phyloP scores from a whole-genome alignment of 768 basidiomycete genomes.

The Rhodotorula toruloides region DNA sequence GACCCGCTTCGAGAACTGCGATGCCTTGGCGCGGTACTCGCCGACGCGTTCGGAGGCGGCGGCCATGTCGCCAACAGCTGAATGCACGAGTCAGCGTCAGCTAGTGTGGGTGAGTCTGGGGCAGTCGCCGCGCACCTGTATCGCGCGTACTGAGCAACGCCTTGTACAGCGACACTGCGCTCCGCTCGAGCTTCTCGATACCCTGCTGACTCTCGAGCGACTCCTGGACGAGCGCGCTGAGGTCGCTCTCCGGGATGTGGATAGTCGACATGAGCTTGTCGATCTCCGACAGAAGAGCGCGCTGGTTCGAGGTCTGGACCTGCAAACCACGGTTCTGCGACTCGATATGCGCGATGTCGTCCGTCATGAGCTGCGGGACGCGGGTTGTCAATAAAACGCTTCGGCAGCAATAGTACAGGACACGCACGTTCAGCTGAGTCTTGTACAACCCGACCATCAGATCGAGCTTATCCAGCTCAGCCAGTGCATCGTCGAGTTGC shows the following conservation, averaged over 20 bases:
- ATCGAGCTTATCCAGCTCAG: slow-evolving; percentile 85
- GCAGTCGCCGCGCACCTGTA: slow-evolving; percentile 72
- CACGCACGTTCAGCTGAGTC: slow-evolving; percentile 82
- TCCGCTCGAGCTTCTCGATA: slow-evolving; percentile 71
- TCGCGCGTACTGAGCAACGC: slow-evolving; percentile 85
- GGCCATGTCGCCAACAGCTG: slow-evolving; percentile 66
- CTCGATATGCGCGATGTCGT: slow-evolving; percentile 93
- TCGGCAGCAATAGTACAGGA: neutral
- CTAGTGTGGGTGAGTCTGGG: too few relatives aligned
- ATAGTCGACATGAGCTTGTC: slow-evolving; percentile 88
- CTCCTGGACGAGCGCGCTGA: slow-evolving; percentile 76
- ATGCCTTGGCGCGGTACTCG: slow-evolving; percentile 83
- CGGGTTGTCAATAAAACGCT: too few relatives aligned
- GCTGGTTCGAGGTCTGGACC: slow-evolving; percentile 94
- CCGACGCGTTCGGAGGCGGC: slow-evolving; percentile 87
- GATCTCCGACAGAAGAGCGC: slow-evolving; percentile 72
- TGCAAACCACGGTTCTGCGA: slow-evolving; percentile 93
- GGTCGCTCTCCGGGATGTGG: slow-evolving; percentile 73
- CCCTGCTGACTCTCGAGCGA: slow-evolving; percentile 74
- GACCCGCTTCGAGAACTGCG: slow-evolving; percentile 87
- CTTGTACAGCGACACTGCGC: slow-evolving; percentile 86
- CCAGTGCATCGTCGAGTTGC: slow-evolving; percentile 79
- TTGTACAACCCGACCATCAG: slow-evolving; percentile 85
- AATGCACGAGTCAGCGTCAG: slow-evolving; percentile 1
- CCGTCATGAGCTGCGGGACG: slow-evolving; percentile 81